Evolutionary conservation across 345 rosid genomes (phyloP).

Genomic region (Arabidopsis thaliana): DNA sequence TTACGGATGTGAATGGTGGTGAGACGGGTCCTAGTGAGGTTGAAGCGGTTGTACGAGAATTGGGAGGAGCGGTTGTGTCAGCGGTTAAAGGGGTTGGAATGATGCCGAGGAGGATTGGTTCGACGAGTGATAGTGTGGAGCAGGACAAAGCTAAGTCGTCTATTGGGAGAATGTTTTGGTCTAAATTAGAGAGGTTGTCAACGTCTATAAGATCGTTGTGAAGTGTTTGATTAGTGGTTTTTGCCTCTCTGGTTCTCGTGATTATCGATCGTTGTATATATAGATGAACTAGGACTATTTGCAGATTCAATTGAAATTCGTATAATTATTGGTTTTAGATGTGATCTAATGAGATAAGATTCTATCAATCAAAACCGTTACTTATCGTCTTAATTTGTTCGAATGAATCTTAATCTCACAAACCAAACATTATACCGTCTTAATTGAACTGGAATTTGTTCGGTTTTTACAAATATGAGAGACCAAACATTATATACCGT

Average conservation of each 20-base stretch:
- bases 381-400: too few species aligned
- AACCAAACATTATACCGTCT: too few species aligned
- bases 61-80: slow-evolving; percentile 61
- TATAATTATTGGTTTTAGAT: background rate
- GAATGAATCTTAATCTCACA: too few species aligned
- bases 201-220: slow-evolving; percentile 50
- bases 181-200: slow-evolving; percentile 70
- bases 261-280: slow-evolving; percentile 14
- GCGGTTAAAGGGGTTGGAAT: slow-evolving; percentile 52
- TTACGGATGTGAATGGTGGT: slow-evolving; percentile 66
- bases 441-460: too few species aligned
- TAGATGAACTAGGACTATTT: background rate
- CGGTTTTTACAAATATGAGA: background rate
- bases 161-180: slow-evolving; percentile 72
- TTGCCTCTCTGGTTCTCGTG: background rate
- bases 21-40: slow-evolving; percentile 50
- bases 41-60: slow-evolving; percentile 60
- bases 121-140: slow-evolving; percentile 39
- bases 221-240: background rate
- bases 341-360: background rate
- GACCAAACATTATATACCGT: background rate
- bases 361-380: background rate
- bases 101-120: slow-evolving; percentile 36
- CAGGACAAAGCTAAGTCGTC: slow-evolving; percentile 54
- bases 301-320: background rate